Evolutionary conservation across 208 protist species (phyloP).

Genomic region (Leishmania mexicana): DNA sequence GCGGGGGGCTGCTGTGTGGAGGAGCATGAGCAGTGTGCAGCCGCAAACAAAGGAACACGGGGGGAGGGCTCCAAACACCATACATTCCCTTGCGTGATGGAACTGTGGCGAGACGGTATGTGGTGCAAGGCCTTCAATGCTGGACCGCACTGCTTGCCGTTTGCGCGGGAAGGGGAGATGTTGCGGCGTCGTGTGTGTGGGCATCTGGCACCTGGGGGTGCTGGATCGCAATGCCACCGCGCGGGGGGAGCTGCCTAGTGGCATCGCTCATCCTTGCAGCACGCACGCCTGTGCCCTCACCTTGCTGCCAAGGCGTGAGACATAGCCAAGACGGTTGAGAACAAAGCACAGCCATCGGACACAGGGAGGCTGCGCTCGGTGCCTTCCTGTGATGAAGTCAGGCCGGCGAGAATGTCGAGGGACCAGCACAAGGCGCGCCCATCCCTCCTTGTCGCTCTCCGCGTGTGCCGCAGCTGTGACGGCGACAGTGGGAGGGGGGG

Average conservation of each 20-base stretch:
- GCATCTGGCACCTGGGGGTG: not conserved
- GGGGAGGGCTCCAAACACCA: constrained; percentile 1
- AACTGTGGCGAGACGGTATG: constrained; percentile 4
- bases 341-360: constrained; percentile 5
- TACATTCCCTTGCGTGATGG: not conserved
- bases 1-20: not conserved
- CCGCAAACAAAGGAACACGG: constrained; percentile 22
- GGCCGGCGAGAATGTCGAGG: constrained; percentile 1
- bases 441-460: not conserved
- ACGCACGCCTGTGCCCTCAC: not conserved
- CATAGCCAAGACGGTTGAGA: not conserved
- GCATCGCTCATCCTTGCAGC: not conserved
- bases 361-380: constrained; percentile 15
- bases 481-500: not conserved
- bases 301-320: not conserved
- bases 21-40: not conserved
- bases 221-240: not conserved
- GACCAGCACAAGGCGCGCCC: not conserved
- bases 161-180: not conserved
- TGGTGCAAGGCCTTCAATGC: not conserved
- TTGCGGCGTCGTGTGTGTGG: not conserved
- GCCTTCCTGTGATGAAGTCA: constrained; percentile 22
- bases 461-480: not conserved
- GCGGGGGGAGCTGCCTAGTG: not conserved
- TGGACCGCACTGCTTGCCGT: not conserved